A percentile compares a stretch with the other conserved stretches of the same genome.
phyloP scores from a whole-genome alignment of 495 filamentous ascomycete species.

The Copromyces sp. region DNA sequence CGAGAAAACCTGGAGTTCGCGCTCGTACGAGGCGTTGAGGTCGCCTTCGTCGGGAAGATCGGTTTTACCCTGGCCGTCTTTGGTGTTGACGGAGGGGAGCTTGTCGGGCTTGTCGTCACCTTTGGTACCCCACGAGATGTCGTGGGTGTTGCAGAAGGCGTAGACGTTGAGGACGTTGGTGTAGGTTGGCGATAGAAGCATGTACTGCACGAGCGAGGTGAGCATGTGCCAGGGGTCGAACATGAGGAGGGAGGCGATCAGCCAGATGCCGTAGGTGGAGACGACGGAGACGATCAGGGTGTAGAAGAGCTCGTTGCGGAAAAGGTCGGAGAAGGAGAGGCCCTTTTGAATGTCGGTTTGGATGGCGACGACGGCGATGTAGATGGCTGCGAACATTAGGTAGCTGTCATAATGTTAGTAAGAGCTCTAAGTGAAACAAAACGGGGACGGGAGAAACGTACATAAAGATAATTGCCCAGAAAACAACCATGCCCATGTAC shows the following conservation, averaged over 20 bases:
- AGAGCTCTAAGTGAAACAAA: conserved; percentile 1
- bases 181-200: conserved; percentile 88
- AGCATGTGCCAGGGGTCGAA: conserved; percentile 99
- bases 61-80: conserved; percentile 91
- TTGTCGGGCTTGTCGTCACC: conserved; percentile 86
- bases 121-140: conserved; percentile 96
- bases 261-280: conserved; percentile 91
- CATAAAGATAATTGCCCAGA: conserved; percentile 94
- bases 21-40: conserved; percentile 88
- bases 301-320: conserved; percentile 83
- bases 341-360: conserved; percentile 50
- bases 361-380: conserved; percentile 84
- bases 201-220: conserved; percentile 91
- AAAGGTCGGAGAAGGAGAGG: conserved; percentile 60
- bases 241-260: conserved; percentile 86
- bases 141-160: conserved; percentile 96
- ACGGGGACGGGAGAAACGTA: conserved; percentile 30
- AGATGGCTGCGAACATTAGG: conserved; percentile 87
- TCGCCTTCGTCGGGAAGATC: conserved; percentile 73
- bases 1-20: conserved; percentile 66
- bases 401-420: conserved; percentile 46
- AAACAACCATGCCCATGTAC: conserved; percentile 94
- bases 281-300: conserved; percentile 83
- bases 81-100: conserved; percentile 68
- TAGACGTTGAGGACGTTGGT: conserved; percentile 97